Conservation (phyloP, 495 filamentous ascomycete species). For the Barbatosphaeria neglecta region DNA sequence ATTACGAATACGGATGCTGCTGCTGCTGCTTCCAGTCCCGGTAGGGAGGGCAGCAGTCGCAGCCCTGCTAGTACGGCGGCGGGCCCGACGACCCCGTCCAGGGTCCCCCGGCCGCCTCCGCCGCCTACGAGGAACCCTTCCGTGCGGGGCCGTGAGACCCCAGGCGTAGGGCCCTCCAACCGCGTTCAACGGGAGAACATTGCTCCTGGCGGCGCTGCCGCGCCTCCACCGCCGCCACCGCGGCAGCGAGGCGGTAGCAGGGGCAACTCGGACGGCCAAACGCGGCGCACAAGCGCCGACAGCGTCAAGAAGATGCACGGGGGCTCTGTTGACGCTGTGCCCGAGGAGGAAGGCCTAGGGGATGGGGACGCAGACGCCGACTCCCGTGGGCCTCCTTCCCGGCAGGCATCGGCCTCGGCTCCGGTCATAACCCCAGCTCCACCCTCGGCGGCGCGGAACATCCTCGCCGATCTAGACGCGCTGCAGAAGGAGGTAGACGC, state of each 20-base stretch:
- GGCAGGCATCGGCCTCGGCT: no score
- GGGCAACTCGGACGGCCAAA: constrained; percentile 27
- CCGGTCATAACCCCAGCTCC: no score
- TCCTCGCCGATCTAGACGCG: constrained; percentile 54
- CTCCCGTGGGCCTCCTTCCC: no score
- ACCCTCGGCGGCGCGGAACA: constrained; percentile 34
- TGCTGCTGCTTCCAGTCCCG: no score
- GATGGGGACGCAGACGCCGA: not conserved
- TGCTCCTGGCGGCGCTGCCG: constrained; percentile 2
- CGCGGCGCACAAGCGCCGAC: constrained; percentile 6
- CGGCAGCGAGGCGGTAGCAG: constrained; percentile 43
- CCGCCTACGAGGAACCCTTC: not conserved
- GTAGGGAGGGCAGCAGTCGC: not conserved
- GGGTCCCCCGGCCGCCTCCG: not conserved
- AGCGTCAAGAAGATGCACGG: constrained; percentile 5
- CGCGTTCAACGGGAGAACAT: constrained; percentile 14
- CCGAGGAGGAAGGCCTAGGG: constrained; percentile 1
- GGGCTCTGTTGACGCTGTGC: constrained; percentile 4
- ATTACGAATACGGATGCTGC: no score
- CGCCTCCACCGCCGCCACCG: constrained; percentile 46
- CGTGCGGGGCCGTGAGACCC: not conserved
- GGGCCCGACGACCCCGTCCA: not conserved
- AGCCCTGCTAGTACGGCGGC: not conserved
- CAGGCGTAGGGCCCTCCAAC: constrained; percentile 9
- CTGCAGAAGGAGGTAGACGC: constrained; percentile 65